A percentile compares a stretch with the other conserved stretches of the same genome.
Evolutionary conservation across 192 early-diverging fungal genomes (phyloP).

Genomic region (Coemansia sp.): DNA sequence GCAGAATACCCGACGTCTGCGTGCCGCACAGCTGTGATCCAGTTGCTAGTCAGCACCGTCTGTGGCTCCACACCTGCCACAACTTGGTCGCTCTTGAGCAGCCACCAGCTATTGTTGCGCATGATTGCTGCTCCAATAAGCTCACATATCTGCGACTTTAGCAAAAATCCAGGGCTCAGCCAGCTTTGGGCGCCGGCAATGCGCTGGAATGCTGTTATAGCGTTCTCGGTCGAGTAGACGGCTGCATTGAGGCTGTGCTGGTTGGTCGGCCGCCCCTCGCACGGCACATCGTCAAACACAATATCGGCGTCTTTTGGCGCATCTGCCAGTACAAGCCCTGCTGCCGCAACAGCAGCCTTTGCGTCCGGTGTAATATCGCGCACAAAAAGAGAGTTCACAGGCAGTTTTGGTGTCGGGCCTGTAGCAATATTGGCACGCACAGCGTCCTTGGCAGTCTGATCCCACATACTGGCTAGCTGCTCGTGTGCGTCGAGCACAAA

Average conservation of each 20-base stretch:
- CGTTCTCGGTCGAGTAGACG: slow-evolving; percentile 26
- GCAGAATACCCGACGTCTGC: slow-evolving; percentile 46
- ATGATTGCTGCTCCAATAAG: slow-evolving; percentile 50
- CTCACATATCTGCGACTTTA: slow-evolving; percentile 42
- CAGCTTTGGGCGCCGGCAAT: slow-evolving; percentile 35
- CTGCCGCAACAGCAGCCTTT: slow-evolving; percentile 10
- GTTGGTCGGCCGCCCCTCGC: slow-evolving; percentile 16
- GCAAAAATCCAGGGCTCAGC: slow-evolving; percentile 36
- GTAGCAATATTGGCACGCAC: slow-evolving; percentile 7
- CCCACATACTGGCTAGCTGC: slow-evolving; percentile 19
- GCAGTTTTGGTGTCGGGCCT: slow-evolving; percentile 5
- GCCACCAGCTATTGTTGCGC: slow-evolving; percentile 42
- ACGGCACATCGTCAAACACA: slow-evolving; percentile 28
- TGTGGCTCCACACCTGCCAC: slow-evolving; percentile 15
- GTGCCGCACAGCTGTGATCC: slow-evolving; percentile 43
- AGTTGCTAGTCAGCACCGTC: slow-evolving; percentile 37
- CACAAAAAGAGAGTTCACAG: slow-evolving; percentile 27
- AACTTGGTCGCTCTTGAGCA: slow-evolving; percentile 27
- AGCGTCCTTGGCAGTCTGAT: slow-evolving; percentile 18
- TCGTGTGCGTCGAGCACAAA: slow-evolving; percentile 34
- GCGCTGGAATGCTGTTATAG: slow-evolving; percentile 34
- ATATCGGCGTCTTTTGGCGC: slow-evolving; percentile 29
- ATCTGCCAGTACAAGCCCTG: slow-evolving; percentile 16
- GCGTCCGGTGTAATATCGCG: slow-evolving; percentile 7
- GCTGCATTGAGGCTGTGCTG: slow-evolving; percentile 37